Evolutionary conservation across 768 basidiomycete species (phyloP).

Genomic region (Leccinum broughii): DNA sequence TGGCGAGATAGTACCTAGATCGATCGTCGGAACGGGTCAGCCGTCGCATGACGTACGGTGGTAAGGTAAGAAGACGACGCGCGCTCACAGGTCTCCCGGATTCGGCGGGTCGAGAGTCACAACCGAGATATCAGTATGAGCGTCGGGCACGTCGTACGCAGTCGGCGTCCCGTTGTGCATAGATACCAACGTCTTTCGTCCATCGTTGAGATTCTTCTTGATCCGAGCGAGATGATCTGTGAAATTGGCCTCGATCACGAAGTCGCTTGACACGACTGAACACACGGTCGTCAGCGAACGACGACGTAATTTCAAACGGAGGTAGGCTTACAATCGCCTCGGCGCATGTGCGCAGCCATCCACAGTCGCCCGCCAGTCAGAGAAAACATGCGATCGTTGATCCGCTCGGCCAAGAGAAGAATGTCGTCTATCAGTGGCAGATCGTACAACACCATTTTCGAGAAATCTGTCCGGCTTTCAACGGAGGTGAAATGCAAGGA

Average conservation of each 20-base stretch:
- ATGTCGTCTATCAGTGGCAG: slow-evolving; percentile 27
- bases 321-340: slow-evolving; percentile 41
- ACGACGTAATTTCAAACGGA: background rate
- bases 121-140: slow-evolving; percentile 17
- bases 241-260: slow-evolving; percentile 37
- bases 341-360: slow-evolving; percentile 48
- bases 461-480: slow-evolving; percentile 27
- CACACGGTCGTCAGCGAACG: background rate
- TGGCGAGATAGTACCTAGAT: slow-evolving; percentile 38
- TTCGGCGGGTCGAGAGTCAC: slow-evolving; percentile 28
- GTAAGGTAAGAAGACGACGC: background rate
- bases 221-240: slow-evolving; percentile 37
- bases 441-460: slow-evolving; percentile 35
- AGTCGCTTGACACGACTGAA: slow-evolving; percentile 32
- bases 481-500: slow-evolving; percentile 35
- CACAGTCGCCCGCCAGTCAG: slow-evolving; percentile 35
- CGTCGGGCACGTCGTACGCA: slow-evolving; percentile 26
- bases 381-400: slow-evolving; percentile 35
- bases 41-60: background rate
- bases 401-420: slow-evolving; percentile 29
- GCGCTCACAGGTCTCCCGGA: slow-evolving; percentile 23
- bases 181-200: slow-evolving; percentile 17
- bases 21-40: background rate
- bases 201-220: slow-evolving; percentile 22
- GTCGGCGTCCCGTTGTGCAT: slow-evolving; percentile 21